A percentile compares a stretch with the other conserved stretches of the same genome.
Evolutionary conservation across 495 filamentous ascomycete genomes (phyloP).

Genomic region (Talaromyces stipitatus): DNA sequence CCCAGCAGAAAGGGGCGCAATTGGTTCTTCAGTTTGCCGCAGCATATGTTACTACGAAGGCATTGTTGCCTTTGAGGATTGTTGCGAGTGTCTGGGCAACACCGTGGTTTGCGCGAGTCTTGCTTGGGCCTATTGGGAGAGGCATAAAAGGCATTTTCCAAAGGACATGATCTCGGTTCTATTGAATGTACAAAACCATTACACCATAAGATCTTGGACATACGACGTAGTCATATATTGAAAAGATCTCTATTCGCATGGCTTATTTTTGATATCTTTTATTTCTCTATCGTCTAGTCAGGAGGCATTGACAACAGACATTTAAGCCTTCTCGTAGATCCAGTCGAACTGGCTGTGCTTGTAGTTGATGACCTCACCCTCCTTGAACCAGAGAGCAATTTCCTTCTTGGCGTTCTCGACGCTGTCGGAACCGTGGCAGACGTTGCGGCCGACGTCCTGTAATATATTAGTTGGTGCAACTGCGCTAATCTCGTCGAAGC

Average conservation of each 20-base stretch:
- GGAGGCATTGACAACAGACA: constrained; percentile 7
- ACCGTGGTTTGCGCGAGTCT: constrained; percentile 80
- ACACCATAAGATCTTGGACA: neutral
- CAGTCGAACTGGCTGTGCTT: constrained; percentile 74
- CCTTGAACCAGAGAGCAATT: constrained; percentile 94
- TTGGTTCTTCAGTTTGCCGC: constrained; percentile 67
- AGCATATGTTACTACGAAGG: constrained; percentile 84
- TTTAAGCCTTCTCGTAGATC: constrained; percentile 85
- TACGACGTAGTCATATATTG: neutral
- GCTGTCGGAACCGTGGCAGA: constrained; percentile 98
- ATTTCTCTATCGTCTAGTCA: constrained; percentile 12
- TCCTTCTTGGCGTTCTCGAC: constrained; percentile 99
- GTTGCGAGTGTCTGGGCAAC: constrained; percentile 76
- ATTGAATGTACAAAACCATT: neutral
- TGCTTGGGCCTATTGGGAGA: constrained; percentile 43
- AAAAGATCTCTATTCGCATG: constrained; percentile 21
- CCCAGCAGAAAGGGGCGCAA: constrained; percentile 32
- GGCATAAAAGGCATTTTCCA: constrained; percentile 31
- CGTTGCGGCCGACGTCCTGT: constrained; percentile 90
- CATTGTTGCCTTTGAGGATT: constrained; percentile 68
- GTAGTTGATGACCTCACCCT: constrained; percentile 72
- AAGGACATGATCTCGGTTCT: constrained; percentile 13
- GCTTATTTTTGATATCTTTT: constrained; percentile 12
- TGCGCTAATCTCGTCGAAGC: neutral
- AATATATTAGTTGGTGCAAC: constrained; percentile 4